Conservation (phyloP, 2,329 filamentous ascomycete genomes). For the Thelonectria olida region DNA sequence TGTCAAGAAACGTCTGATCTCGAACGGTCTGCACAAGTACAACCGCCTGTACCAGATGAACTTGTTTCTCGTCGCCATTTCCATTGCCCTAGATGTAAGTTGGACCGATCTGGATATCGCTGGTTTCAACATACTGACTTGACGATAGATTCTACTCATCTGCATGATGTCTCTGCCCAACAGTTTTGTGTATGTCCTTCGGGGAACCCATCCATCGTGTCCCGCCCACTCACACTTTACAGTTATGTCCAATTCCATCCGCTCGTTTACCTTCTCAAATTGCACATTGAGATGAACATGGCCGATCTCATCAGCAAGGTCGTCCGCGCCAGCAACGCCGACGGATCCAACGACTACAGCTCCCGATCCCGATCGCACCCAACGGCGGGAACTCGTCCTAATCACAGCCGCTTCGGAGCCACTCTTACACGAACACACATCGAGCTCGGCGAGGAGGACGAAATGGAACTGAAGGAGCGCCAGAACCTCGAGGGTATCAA, state of each 20-base stretch:
- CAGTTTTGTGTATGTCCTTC: constrained; percentile 35
- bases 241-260: constrained; percentile 43
- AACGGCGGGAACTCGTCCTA: constrained; percentile 10
- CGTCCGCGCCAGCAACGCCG: constrained; percentile 35
- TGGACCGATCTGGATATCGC: fast-evolving
- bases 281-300: constrained; percentile 44
- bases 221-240: not conserved
- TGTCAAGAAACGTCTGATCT: constrained; percentile 55
- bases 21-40: constrained; percentile 60
- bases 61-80: constrained; percentile 39
- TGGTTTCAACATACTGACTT: not conserved
- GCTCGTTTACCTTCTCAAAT: constrained; percentile 40
- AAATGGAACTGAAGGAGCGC: constrained; percentile 28
- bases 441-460: constrained; percentile 30
- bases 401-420: constrained; percentile 25
- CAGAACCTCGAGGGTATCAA: constrained; percentile 26
- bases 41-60: constrained; percentile 53
- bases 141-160: constrained; percentile 32
- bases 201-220: not conserved
- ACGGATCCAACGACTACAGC: constrained; percentile 26
- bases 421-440: constrained; percentile 31
- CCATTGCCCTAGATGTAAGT: constrained; percentile 40
- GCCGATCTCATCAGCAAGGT: constrained; percentile 42
- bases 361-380: constrained; percentile 25
- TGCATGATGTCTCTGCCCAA: constrained; percentile 42